phyloP scores from a whole-genome alignment of 2,329 filamentous ascomycete species.

The Fulvia fulva region DNA sequence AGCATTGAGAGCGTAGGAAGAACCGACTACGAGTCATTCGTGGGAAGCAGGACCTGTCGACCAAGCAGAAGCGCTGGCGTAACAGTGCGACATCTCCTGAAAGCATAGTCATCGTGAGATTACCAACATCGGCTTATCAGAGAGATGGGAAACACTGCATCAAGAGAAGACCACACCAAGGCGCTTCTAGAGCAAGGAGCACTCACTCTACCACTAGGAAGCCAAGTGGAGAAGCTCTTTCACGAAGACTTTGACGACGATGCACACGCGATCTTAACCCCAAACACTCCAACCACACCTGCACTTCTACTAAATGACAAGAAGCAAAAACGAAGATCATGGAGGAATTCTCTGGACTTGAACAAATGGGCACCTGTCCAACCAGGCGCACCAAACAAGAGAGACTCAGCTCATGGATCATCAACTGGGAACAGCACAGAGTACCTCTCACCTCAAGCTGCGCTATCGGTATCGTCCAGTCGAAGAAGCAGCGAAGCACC shows the following conservation, averaged over 20 bases:
- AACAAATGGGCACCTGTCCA: constrained; percentile 3
- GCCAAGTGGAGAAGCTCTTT: constrained; percentile 5
- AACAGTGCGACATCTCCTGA: background rate
- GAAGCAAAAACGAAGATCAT: background rate
- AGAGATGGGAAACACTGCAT: constrained; percentile 3
- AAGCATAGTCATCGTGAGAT: background rate
- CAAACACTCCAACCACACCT: background rate
- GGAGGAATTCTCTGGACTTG: background rate
- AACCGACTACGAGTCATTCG: too few species aligned
- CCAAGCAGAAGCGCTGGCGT: background rate
- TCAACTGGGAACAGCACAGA: background rate
- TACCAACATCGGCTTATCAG: background rate
- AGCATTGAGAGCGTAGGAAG: too few species aligned
- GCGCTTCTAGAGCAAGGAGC: background rate
- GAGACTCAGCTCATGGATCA: background rate
- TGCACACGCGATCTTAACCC: background rate
- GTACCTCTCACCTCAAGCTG: background rate
- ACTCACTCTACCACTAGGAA: constrained; percentile 1
- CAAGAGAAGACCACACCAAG: background rate
- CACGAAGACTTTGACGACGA: constrained; percentile 4
- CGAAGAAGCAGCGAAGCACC: background rate
- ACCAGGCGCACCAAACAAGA: background rate
- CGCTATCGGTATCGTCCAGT: background rate
- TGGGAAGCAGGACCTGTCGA: too few species aligned
- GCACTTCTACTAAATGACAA: background rate